Evolutionary conservation across 1,139 yeast genomes (phyloP), one percentile per base, ranked within the genome.

Genomic region (Magnusiomyces tetraspermus): DNA sequence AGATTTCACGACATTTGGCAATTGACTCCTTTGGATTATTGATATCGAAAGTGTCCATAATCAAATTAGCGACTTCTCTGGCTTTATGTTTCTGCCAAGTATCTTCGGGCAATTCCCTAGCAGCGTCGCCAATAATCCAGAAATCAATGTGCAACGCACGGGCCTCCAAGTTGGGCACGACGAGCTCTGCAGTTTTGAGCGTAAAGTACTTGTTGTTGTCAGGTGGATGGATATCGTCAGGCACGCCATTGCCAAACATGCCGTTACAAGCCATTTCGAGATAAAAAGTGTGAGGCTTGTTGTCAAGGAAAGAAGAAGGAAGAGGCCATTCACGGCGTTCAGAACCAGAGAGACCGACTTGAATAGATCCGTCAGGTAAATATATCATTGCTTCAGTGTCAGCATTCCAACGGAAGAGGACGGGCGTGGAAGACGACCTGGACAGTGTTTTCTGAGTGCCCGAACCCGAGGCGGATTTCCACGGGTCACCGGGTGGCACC

Each of bases 191-290:
- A 43, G 71, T 72, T 55, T 72, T 71, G 58, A 92, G 73, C 26
- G 76, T 68, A 68, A 88, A 92, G 66, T 77, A 82, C 53, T 90
- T 73, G 67, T 86, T 82, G 40, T 81, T 78, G 57, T 78, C 76
- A 3, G 85, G 84, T 8, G 88, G 87, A 57, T 79, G 79, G 30
- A 83, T 85, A 42, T 68, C 69, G 2, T 84, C 81, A n/a, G 54
- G 54, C 31, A 61, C 60, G 45, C 90, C 88, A 59, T 82, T 79
- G 31, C 98, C 98, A 68, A 85, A 85, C 95, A 92, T 89, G 23
- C 95, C 95, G 68, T 92, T 92, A 67, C 97, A 90, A 21, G 95
- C 87, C 63, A 88, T 83, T 67, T 92, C 98, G 53, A 92, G 72
- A 68, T 85, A 92, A 62, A 89, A 87, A 1, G 64, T 58, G 58